Conservation (phyloP, 805 yeast species). For the Candida caryicola region DNA sequence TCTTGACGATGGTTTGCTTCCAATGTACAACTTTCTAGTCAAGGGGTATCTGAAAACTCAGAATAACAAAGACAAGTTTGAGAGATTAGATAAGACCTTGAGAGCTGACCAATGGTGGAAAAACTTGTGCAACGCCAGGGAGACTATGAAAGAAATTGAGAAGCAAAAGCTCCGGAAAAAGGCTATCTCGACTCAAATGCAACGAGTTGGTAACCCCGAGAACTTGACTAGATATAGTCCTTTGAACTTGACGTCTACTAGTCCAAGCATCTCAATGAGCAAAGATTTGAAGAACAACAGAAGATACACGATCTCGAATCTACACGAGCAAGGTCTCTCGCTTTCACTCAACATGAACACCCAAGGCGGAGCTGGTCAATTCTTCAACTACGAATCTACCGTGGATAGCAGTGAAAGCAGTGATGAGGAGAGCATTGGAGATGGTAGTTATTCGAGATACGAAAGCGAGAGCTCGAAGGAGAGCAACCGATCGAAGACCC, state of each 20-base stretch:
- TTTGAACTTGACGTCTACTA: slow-evolving; percentile 19
- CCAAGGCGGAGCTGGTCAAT: slow-evolving; percentile 23
- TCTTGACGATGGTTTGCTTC: slow-evolving; percentile 52
- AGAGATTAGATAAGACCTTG: slow-evolving; percentile 50
- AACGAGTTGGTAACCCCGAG: slow-evolving; percentile 1
- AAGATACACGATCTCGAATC: slow-evolving; percentile 54
- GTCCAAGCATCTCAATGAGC: slow-evolving; percentile 17
- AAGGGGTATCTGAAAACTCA: slow-evolving; percentile 54
- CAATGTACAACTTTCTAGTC: slow-evolving; percentile 71
- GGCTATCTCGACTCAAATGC: slow-evolving; percentile 4
- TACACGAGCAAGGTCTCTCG: slow-evolving; percentile 66
- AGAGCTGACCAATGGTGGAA: slow-evolving; percentile 85
- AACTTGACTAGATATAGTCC: slow-evolving; percentile 23
- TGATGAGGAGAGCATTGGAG: slow-evolving; percentile 14
- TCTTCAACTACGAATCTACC: slow-evolving; percentile 23
- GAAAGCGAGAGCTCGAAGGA: neutral
- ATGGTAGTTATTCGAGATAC: slow-evolving; percentile 2
- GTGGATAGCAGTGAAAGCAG: slow-evolving; percentile 24
- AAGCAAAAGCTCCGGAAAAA: slow-evolving; percentile 19
- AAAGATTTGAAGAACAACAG: slow-evolving; percentile 27
- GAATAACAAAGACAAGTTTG: slow-evolving; percentile 23
- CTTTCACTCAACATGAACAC: slow-evolving; percentile 77
- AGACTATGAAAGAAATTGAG: slow-evolving; percentile 33
- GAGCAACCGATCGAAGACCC: neutral
- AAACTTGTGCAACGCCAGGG: slow-evolving; percentile 59